Evolutionary conservation across 148 eudicot genomes (phyloP).

Genomic region (Rhododendron williamsianum): DNA sequence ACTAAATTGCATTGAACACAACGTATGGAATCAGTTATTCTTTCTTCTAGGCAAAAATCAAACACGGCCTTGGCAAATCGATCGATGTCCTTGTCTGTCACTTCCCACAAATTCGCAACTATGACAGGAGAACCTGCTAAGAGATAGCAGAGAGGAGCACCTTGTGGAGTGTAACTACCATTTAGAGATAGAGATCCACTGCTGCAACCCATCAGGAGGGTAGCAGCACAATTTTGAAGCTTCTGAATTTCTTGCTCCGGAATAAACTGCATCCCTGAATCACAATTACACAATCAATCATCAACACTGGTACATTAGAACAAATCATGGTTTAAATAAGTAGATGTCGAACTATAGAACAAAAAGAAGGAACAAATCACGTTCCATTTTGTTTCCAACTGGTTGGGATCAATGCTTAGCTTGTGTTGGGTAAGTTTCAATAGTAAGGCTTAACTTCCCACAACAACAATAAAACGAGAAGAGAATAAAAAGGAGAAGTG

Average conservation of each 20-base stretch:
- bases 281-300: background rate
- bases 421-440: background rate
- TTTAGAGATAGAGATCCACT: constrained; percentile 62
- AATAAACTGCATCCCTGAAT: constrained; percentile 71
- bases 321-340: background rate
- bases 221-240: constrained; percentile 68
- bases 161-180: constrained; percentile 66
- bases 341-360: background rate
- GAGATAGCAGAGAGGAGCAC: constrained; percentile 69
- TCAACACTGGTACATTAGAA: background rate
- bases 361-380: background rate
- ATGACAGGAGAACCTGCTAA: constrained; percentile 86
- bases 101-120: constrained; percentile 93
- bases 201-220: constrained; percentile 86
- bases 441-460: background rate
- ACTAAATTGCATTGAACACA: constrained; percentile 58
- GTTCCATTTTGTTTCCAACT: background rate
- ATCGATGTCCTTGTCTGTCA: constrained; percentile 90
- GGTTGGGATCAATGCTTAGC: background rate
- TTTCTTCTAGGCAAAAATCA: constrained; percentile 62
- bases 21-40: constrained; percentile 37
- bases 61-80: constrained; percentile 83
- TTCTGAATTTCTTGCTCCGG: constrained; percentile 64
- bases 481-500: background rate
- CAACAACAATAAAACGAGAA: background rate